A percentile compares a stretch with the other conserved stretches of the same genome.
Evolutionary conservation across 164 flowering plant species (phyloP).

Genomic region (Paratinospora sagittata): DNA sequence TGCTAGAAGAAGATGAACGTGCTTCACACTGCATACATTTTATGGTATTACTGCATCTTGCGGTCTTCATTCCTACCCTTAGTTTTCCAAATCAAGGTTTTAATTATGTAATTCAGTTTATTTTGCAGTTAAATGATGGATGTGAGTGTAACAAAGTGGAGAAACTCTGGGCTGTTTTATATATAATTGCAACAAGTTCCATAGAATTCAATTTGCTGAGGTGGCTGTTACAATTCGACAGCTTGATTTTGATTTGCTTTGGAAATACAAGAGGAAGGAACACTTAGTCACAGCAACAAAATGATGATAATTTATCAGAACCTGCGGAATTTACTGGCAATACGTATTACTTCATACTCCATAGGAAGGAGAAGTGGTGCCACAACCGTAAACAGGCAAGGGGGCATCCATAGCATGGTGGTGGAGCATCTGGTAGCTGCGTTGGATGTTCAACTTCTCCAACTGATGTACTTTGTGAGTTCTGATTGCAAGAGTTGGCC

Average conservation of each 20-base stretch:
- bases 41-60: too few relatives aligned
- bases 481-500: background rate
- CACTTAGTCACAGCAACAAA: background rate
- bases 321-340: background rate
- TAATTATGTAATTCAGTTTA: too few relatives aligned
- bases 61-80: too few relatives aligned
- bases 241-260: background rate
- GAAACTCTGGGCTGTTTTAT: background rate
- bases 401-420: background rate
- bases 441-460: background rate
- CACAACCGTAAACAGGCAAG: background rate
- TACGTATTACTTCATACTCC: background rate
- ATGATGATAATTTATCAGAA: background rate
- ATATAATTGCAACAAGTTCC: background rate
- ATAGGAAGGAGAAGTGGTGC: background rate
- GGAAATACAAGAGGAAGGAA: background rate
- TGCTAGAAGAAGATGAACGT: too few relatives aligned
- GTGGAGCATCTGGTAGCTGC: background rate
- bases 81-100: too few relatives aligned
- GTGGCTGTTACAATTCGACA: background rate
- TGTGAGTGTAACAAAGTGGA: background rate
- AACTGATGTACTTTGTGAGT: background rate
- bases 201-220: background rate
- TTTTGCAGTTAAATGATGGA: background rate
- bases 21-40: too few relatives aligned